Evolutionary conservation across 768 basidiomycete genomes (phyloP).

Genomic region (Boletus rufocinnamomeus): DNA sequence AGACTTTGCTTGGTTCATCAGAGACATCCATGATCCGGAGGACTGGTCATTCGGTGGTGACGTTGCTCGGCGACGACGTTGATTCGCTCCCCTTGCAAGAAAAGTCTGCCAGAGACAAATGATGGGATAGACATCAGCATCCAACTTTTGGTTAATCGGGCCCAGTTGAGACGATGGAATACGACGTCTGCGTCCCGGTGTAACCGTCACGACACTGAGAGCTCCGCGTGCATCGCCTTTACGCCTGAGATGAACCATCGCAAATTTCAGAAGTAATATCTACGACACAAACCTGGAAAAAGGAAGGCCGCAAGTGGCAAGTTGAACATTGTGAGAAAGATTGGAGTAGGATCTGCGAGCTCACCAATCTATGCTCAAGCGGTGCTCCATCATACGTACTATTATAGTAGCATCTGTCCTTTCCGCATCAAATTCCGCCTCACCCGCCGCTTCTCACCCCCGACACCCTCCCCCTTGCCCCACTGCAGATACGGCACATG

Average conservation of each 20-base stretch:
- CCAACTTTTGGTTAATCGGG: background rate
- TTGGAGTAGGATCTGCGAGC: background rate
- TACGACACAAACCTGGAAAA: background rate
- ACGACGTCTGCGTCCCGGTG: background rate
- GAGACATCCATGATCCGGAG: slow-evolving; percentile 12
- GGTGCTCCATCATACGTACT: background rate
- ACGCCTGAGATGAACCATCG: background rate
- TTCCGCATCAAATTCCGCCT: slow-evolving; percentile 87
- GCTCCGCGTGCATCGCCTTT: background rate
- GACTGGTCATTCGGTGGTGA: slow-evolving; percentile 3
- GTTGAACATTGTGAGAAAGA: background rate
- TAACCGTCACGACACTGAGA: background rate
- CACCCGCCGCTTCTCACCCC: slow-evolving; percentile 69
- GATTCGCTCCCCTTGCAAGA: background rate
- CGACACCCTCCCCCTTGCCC: slow-evolving; percentile 70
- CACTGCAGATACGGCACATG: slow-evolving; percentile 79
- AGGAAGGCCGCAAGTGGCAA: background rate
- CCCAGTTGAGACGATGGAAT: background rate
- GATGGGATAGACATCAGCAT: background rate
- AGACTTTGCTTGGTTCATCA: background rate
- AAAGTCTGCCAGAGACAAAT: background rate
- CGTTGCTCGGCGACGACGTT: slow-evolving; percentile 4
- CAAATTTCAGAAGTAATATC: background rate
- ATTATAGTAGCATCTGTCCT: slow-evolving; percentile 76
- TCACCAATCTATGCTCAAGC: background rate